These are phyloP conservation scores for Ichthyophthirius multifiliis DNA, from an alignment of 169 alveolate species.

Conservation along the genomic window DNA sequence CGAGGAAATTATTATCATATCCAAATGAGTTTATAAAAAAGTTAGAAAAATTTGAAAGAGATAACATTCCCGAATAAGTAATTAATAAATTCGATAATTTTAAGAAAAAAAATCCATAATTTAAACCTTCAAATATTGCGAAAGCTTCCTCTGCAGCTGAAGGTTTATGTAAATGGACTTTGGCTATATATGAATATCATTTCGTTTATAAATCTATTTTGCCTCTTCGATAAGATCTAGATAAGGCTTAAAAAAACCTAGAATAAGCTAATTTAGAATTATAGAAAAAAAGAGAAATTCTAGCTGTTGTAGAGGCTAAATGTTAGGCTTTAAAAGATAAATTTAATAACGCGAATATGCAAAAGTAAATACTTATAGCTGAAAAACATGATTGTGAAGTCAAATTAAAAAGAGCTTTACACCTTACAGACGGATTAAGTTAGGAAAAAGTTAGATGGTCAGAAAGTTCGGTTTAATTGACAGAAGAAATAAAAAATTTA, in stretches of 20 bases:
- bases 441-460: constrained; percentile 81
- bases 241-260: constrained; percentile 79
- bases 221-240: constrained; percentile 79
- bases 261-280: constrained; percentile 58
- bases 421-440: constrained; percentile 60
- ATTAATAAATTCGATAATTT: constrained; percentile 50
- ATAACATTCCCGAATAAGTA: constrained; percentile 57
- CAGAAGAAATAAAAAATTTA: constrained; percentile 31
- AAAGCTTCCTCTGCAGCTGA: constrained; percentile 76
- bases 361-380: constrained; percentile 45
- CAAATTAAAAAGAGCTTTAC: constrained; percentile 66
- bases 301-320: constrained; percentile 59
- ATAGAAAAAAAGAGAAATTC: constrained; percentile 59
- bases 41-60: constrained; percentile 43
- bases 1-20: constrained; percentile 52
- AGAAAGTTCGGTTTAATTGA: constrained; percentile 40
- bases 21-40: constrained; percentile 51
- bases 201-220: constrained; percentile 79
- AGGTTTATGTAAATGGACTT: constrained; percentile 85
- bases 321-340: constrained; percentile 58
- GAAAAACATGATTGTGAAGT: constrained; percentile 54
- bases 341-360: constrained; percentile 45
- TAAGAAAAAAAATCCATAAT: constrained; percentile 36
- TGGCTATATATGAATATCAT: constrained; percentile 82
- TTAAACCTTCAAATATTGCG: constrained; percentile 55